Evolutionary conservation across 75 land plant species (phyloP), one percentile per base, ranked within the genome.

Genomic region (Gnetum montanum): DNA sequence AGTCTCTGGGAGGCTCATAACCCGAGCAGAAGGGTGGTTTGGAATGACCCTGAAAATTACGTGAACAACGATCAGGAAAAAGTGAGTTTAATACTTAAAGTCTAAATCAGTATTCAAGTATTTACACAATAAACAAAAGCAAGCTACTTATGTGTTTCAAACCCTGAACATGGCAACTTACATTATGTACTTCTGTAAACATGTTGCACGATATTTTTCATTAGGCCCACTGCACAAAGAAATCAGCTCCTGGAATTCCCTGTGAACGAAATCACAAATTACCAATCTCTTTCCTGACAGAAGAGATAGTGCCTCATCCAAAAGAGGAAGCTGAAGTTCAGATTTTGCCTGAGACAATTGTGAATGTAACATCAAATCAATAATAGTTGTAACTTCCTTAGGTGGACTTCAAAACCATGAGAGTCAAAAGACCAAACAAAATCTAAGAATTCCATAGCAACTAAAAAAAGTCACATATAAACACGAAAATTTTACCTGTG

Each of bases 181-280:
- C 98, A 60, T 31, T 30, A 93, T 60, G 54, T 31, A 36, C 24
- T 69, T 67, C 2, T 82, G 69, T 34, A 90, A 63, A 19, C 63
- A 44, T 48, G 59, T 56, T 27, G 96, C 98, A 68, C 98, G 71
- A 20, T 36, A 36, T 52, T 83, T 82, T 60, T 93, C 98, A 52
- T 65, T 73, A 27, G 79, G 70, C 43, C 98, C 96, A 27, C 91
- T 90, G 71, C 69, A 82, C 69, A 86, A 66, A 22, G 63, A 66
- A 19, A 89, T 68, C 12, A 93, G 63, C 25, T 82, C 83, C 55
- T 59, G 71, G 76, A 93, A 93, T 67, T 93, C 96, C 6, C 66
- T 59, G 38, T 25, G 49, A 36, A 79, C 96, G 60, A 49, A 79
- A 63, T 78, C 63, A 62, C 75, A 85, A 18, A 89, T 68, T 16